These are phyloP conservation scores for Ustilago lituana DNA, from an alignment of 1,284 basidiomycete genomes.

Conservation along the genomic window DNA sequence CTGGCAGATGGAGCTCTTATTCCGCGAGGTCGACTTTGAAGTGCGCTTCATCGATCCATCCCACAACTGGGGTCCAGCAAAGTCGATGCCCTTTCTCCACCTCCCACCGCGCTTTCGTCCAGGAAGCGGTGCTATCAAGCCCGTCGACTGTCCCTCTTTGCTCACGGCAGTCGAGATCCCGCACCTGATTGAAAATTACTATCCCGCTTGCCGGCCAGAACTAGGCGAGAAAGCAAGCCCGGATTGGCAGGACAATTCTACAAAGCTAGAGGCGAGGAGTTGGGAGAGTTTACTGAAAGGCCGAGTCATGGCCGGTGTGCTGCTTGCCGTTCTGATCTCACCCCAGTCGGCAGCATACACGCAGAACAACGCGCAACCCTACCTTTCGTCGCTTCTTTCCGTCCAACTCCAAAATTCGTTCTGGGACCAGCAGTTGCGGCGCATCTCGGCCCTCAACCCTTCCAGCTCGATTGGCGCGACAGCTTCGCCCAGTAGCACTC, in stretches of 20 bases:
- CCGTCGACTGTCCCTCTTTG: constrained; percentile 31
- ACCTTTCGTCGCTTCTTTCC: constrained; percentile 34
- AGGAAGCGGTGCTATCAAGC: constrained; percentile 1
- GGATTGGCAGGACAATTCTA: constrained; percentile 10
- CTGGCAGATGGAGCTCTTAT: constrained; percentile 61
- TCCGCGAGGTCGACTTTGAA: constrained; percentile 45
- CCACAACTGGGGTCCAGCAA: constrained; percentile 53
- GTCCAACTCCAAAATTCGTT: constrained; percentile 31
- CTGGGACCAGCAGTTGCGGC: constrained; percentile 40
- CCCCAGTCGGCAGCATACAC: constrained; percentile 31
- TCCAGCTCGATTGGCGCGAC: constrained; percentile 17
- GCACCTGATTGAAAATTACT: constrained; percentile 51
- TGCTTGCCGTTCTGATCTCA: constrained; percentile 31
- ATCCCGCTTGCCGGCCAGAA: constrained; percentile 41
- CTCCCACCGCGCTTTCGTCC: constrained; percentile 30
- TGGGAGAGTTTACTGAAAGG: constrained; percentile 42
- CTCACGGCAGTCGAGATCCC: constrained; percentile 33
- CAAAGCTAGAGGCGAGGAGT: constrained; percentile 32
- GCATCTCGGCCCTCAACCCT: constrained; percentile 43
- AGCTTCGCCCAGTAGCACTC: constrained; percentile 2
- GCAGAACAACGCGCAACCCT: constrained; percentile 15
- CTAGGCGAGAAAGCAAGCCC: constrained; percentile 29
- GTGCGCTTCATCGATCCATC: constrained; percentile 46
- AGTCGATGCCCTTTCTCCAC: constrained; percentile 53
- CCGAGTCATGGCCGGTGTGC: constrained; percentile 43